Evolutionary conservation across 2,329 filamentous ascomycete species (phyloP), one percentile per base, ranked within the genome.

Genomic region (Exophiala spinifera): DNA sequence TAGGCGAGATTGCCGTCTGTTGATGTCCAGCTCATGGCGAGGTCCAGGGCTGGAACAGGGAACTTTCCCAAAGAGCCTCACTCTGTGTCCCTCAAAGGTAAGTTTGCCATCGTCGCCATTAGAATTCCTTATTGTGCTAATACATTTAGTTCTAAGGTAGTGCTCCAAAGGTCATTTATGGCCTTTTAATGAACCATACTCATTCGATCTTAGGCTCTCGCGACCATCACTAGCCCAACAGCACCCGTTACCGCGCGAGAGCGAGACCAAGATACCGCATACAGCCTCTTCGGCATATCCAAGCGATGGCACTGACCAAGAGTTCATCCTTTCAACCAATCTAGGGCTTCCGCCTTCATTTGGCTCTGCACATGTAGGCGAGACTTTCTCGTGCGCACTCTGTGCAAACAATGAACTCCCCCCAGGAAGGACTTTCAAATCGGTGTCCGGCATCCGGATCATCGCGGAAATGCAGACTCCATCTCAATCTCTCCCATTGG

Each of bases 391-490:
- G 61, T 99, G 94, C 73, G 96, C 92, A 1, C 79, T 97, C 19
- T 96, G 91, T 73, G 91, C 89, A n/a, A 96, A 96, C 76, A 92
- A 96, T 69, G 92, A 97, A 67, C 72, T 85, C 1, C 64, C 69
- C 17, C 61, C 71, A 6, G 66, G 70, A 21, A 67, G 72, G 7
- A 66, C 67, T 4, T 67, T 68, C 6, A 70, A 73, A 56, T 74
- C 73, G 43, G 84, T 95, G 37, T 86, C 84, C 59, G 88, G 88
- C 53, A 87, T 96, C 49, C 82, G 84, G 51, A 89, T 97, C 64
- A 83, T 88, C 52, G 94, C 91, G 0, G 91, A 96, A 72, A 95
- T 99, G 86, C 95, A 97, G 74, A 95, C 91, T 0, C 92, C 94
- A 0, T 85, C 86, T 3, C 83, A 87, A 51, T 84, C 85, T 28